phyloP scores from a whole-genome alignment of 352 stramenopile species.

The Phytophthora gonapodyides region DNA sequence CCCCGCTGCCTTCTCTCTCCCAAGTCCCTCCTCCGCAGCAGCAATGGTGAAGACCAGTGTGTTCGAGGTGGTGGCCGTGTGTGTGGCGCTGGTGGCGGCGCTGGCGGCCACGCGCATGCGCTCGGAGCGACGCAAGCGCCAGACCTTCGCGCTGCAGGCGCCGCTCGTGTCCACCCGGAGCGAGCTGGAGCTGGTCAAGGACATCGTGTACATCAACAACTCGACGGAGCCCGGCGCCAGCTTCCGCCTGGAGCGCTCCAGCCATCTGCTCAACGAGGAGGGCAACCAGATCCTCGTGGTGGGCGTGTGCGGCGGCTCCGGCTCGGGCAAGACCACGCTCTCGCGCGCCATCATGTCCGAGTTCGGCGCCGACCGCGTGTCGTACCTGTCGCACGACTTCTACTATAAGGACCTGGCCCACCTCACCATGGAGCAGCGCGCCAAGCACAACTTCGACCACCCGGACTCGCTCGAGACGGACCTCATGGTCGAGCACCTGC shows the following conservation, averaged over 20 bases:
- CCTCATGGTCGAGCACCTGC: slow-evolving; percentile 93
- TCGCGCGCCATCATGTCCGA: slow-evolving; percentile 89
- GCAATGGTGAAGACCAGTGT: slow-evolving; percentile 52
- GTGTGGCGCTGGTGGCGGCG: slow-evolving; percentile 52
- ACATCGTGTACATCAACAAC: slow-evolving; percentile 88
- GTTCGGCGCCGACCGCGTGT: slow-evolving; percentile 90
- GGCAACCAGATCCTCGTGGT: slow-evolving; percentile 87
- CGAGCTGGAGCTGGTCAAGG: slow-evolving; percentile 81
- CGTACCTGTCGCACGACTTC: slow-evolving; percentile 96
- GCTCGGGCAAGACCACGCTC: slow-evolving; percentile 93
- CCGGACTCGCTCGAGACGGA: slow-evolving; percentile 96
- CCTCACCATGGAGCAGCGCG: slow-evolving; percentile 87
- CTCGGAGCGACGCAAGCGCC: slow-evolving; percentile 45
- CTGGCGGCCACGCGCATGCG: slow-evolving; percentile 50
- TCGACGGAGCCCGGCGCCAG: slow-evolving; percentile 42
- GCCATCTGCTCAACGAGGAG: slow-evolving; percentile 50
- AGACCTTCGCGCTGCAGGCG: slow-evolving; percentile 50
- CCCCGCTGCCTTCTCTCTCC: too few species aligned
- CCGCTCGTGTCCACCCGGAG: slow-evolving; percentile 51
- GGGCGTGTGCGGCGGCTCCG: slow-evolving; percentile 91
- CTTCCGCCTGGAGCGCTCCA: slow-evolving; percentile 51
- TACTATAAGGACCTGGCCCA: slow-evolving; percentile 96
- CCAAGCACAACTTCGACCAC: slow-evolving; percentile 97
- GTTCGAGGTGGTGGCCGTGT: slow-evolving; percentile 53
- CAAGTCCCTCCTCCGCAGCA: too few species aligned